These are phyloP conservation scores for Globisporangium irregulare DNA, from an alignment of 352 stramenopile genomes.

Conservation along the genomic window DNA sequence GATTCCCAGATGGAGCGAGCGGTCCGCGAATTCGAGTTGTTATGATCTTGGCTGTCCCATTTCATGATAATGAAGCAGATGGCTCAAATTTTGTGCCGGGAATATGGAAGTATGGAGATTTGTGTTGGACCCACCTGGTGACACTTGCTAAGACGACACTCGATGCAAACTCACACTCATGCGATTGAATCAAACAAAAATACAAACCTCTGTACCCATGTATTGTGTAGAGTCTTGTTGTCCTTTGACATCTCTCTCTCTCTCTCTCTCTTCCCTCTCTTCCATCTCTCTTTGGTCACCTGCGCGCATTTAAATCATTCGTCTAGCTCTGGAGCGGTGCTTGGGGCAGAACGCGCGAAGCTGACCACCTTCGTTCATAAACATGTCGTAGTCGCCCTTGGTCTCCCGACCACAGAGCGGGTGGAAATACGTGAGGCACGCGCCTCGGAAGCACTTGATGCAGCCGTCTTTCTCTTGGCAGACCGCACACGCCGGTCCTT, in stretches of 20 bases:
- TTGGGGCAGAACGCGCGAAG: constrained; percentile 79
- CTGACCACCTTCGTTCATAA: constrained; percentile 86
- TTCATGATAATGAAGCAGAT: not conserved
- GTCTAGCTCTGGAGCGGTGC: constrained; percentile 55
- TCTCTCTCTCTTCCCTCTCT: not conserved
- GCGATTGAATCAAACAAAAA: constrained; percentile 8
- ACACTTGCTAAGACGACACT: not conserved
- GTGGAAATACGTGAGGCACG: constrained; percentile 74
- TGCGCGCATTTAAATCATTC: constrained; percentile 15
- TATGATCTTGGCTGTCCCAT: constrained; percentile 25
- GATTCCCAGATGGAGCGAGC: constrained; percentile 77
- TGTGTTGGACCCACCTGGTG: not conserved
- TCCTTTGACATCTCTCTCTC: not conserved
- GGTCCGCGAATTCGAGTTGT: constrained; percentile 63
- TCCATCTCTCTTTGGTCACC: not conserved
- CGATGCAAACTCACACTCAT: not conserved
- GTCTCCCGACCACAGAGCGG: constrained; percentile 81
- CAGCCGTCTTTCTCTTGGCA: constrained; percentile 70
- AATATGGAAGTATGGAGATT: not conserved
- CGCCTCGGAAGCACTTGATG: constrained; percentile 81
- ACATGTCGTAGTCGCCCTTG: constrained; percentile 84
- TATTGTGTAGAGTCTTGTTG: constrained; percentile 1
- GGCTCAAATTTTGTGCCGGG: not conserved
- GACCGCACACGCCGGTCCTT: constrained; percentile 50
- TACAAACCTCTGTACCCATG: constrained; percentile 14